Percentiles rank a stretch among this genome's conserved stretches.
phyloP scores from a whole-genome alignment of 352 stramenopile species.

The Globisporangium sylvaticum region DNA sequence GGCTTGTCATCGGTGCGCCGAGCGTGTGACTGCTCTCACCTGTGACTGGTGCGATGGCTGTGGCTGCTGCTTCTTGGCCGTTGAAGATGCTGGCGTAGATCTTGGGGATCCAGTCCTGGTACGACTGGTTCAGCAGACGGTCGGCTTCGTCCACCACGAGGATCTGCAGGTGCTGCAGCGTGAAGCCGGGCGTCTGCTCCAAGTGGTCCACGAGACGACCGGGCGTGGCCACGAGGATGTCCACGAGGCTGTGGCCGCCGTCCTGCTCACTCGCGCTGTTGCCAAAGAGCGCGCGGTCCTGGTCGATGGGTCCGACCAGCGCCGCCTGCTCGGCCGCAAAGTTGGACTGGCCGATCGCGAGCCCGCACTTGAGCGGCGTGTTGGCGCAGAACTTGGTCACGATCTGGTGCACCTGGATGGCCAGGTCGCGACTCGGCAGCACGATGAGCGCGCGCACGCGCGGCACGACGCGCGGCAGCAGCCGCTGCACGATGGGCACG shows the following conservation, averaged over 20 bases:
- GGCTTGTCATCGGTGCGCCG: constrained; percentile 45
- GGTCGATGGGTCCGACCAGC: constrained; percentile 49
- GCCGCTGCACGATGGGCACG: constrained; percentile 92
- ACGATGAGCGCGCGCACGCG: constrained; percentile 94
- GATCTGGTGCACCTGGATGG: constrained; percentile 86
- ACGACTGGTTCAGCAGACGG: constrained; percentile 94
- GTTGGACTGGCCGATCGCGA: constrained; percentile 91
- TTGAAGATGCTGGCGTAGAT: constrained; percentile 87
- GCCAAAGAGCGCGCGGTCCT: constrained; percentile 30
- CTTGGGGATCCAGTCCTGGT: constrained; percentile 96
- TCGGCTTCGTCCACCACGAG: constrained; percentile 98
- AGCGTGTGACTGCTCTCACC: not conserved
- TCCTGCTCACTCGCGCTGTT: constrained; percentile 17
- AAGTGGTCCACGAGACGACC: constrained; percentile 96
- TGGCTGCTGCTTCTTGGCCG: constrained; percentile 35
- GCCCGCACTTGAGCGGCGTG: constrained; percentile 85
- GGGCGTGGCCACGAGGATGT: constrained; percentile 97
- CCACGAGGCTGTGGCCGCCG: constrained; percentile 82
- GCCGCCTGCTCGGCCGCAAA: constrained; percentile 76
- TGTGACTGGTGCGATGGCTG: constrained; percentile 23
- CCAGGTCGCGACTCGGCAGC: constrained; percentile 95
- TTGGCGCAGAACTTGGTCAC: constrained; percentile 51
- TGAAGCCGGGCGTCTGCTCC: constrained; percentile 96
- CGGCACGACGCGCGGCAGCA: constrained; percentile 76
- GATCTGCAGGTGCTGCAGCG: constrained; percentile 94